Evolutionary conservation across 352 stramenopile species (phyloP), one percentile per base, ranked within the genome.

Genomic region (Pythium periplocum): DNA sequence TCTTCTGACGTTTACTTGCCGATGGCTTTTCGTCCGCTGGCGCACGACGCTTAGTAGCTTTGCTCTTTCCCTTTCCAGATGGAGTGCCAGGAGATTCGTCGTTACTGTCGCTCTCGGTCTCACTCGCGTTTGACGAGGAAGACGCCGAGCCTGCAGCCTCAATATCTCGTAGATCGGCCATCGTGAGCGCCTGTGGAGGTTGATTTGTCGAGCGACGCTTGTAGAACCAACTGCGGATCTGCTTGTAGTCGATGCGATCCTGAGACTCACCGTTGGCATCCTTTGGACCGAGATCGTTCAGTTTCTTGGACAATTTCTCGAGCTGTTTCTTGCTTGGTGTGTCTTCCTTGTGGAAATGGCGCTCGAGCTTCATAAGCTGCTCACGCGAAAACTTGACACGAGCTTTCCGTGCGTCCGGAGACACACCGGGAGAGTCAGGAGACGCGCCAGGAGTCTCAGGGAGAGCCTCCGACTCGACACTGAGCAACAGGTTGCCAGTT

Each of bases 201-300:
- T 87, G 74, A 39, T 91, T 89, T 9, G 78, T 83, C 4, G 81
- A 89, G 46, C 81, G 74, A 10, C 83, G 75, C 61, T 93, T 93
- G 69, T 93, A 93, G 62, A 93, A 93, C 83, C 83, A 93, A 56
- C 83, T 87, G 4, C 83, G 76, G 47, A 93, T 83, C 52, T 93
- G 83, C 65, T 93, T 93, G 69, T 92, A 91, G 62, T 93, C 83
- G 49, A 89, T 88, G 11, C 68, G 75, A 26, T 72, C 65, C 49
- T 90, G 77, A 43, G 54, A 68, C 42, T 89, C 76, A 34, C 77
- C 85, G 32, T 60, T 68, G 3, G 73, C 57, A 37, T 90, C 79
- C 9, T 68, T 46, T 4, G 64, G 65, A 5, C 71, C 81, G 38
- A 91, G 86, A n/a, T 67, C 75, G 53, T 88, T 91, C 30, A 91